Base-by-base conservation (phyloP, 805 yeast species). In the Wickerhamiella lipophila region DNA sequence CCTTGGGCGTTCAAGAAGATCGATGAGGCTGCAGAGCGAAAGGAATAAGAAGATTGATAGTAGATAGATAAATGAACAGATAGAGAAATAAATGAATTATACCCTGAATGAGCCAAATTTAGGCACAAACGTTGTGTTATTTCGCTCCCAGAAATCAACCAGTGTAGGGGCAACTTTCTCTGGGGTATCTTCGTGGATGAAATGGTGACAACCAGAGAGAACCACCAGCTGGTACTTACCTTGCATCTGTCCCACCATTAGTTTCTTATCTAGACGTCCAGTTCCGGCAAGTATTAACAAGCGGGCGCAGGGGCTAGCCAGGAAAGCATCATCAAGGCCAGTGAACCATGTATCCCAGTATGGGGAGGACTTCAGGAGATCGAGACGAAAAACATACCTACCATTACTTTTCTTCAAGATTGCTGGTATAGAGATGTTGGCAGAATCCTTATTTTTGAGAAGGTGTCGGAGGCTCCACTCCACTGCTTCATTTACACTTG, bases 181-280 rank as follows among this genome's bases (percentile, higher is more conserved):
- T 0, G 96, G 92, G 6, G 75, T 72, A 62, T 92, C 99, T 61
- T 92, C 98, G 43, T 92, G 98, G n/a, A 94, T 68, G 57, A 88
- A 92, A 65, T 92, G 99, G 1, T 97, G 96, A 2, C 87, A 70
- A 49, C 79, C 81, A 53, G 73, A 77, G 61, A 86, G 81, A 3
- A 87, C 92, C 12, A 84, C 78, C 36, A 92, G 71, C 65, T 94
- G 99, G 63, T 82, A 92, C 61, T 68, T 69, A 1, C 99, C 99
- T 65, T 88, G 97, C 98, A 92, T 92, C 64, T 94, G 98, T 0
- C 96, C 99, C 46, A 92, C 79, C 64, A 88, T 86, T 43, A 92
- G 69, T 34, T 75, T 75, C 54, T 81, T 86, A 64, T 92, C 98
- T 26, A 94, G 70, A 18, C 83, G 78, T 55, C 92, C 96, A 47